phyloP scores from a whole-genome alignment of 495 filamentous ascomycete species.

The Annulohypoxylon nitens region DNA sequence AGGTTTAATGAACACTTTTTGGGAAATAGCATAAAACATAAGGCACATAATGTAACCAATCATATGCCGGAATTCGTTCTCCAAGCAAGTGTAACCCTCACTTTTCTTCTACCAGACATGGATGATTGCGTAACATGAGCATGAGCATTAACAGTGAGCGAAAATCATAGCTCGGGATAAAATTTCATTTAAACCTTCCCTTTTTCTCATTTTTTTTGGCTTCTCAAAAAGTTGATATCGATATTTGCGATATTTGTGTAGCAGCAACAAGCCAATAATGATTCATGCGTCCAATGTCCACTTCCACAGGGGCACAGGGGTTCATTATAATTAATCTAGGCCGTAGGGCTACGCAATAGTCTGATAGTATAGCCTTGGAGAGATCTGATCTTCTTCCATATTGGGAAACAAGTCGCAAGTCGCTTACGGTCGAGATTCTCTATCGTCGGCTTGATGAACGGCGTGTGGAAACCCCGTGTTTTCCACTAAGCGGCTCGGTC shows the following conservation, averaged over 20 bases:
- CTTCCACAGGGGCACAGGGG: slow-evolving; percentile 11
- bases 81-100: background rate
- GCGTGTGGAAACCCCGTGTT: slow-evolving; percentile 13
- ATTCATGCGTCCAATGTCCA: slow-evolving; percentile 7
- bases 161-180: background rate
- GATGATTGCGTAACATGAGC: slow-evolving; percentile 11
- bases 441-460: background rate
- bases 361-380: background rate
- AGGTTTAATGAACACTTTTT: slow-evolving; percentile 43
- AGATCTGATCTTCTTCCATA: slow-evolving; percentile 30
- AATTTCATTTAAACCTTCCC: slow-evolving; percentile 3
- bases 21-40: slow-evolving; percentile 29
- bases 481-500: slow-evolving; percentile 8
- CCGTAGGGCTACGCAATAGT: slow-evolving; percentile 14
- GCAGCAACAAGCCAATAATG: slow-evolving; percentile 23
- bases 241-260: slow-evolving; percentile 11
- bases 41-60: slow-evolving; percentile 23
- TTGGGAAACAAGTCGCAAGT: slow-evolving; percentile 23
- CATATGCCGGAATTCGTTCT: background rate
- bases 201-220: background rate
- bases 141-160: no score
- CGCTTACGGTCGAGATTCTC: slow-evolving; percentile 7
- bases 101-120: background rate
- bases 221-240: slow-evolving; percentile 22
- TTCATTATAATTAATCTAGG: background rate